Conservation (phyloP, 2,329 filamentous ascomycete genomes). For the Alternaria arbusti region DNA sequence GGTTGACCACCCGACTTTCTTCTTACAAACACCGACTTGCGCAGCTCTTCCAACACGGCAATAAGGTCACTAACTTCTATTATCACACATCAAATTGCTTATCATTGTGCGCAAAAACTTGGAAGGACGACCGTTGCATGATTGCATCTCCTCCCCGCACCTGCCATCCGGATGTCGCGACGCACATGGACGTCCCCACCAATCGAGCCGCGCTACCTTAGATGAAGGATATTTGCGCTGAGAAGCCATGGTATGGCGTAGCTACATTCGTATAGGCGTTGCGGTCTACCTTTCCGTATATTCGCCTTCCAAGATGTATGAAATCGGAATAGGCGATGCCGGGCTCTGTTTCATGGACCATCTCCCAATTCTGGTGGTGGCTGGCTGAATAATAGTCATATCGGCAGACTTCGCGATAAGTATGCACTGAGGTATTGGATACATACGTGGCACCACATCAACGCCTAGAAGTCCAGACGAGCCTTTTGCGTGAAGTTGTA, state of each 20-base stretch:
- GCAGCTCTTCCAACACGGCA: accelerated
- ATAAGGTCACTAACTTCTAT: not conserved
- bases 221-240: not conserved
- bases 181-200: not conserved
- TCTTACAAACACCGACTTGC: not conserved
- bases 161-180: not conserved
- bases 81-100: too few relatives aligned
- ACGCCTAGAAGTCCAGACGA: not conserved
- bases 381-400: not conserved
- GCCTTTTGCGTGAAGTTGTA: not conserved
- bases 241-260: not conserved
- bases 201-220: not conserved
- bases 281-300: too few relatives aligned
- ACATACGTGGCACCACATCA: not conserved
- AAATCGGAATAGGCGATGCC: too few relatives aligned
- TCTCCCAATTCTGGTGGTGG: not conserved
- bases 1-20: not conserved
- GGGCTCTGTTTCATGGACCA: not conserved
- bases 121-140: not conserved
- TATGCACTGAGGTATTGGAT: not conserved
- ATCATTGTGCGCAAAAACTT: not conserved
- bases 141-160: not conserved
- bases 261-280: not conserved
- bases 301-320: too few relatives aligned
- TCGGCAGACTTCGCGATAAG: not conserved